Evolutionary conservation across 164 flowering plant genomes (phyloP), one percentile per base, ranked within the genome.

Genomic region (Saururus chinensis): DNA sequence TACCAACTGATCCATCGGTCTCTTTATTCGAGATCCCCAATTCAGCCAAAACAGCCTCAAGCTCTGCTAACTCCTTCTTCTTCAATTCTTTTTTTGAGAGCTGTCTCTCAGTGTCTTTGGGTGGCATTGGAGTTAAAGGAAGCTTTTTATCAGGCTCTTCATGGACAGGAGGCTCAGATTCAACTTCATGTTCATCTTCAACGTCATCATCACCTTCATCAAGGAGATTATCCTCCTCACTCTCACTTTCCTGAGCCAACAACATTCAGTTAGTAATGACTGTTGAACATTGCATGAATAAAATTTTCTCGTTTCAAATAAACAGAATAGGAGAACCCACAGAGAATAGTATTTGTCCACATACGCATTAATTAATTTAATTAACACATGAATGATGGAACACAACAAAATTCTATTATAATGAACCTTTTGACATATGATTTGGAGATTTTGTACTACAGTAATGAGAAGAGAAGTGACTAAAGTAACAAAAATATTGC

Each of bases 51-150:
- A 87, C 79, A 62, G 95, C 97, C 4, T 87, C 92, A 64, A 89
- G 92, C 61, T 89, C 97, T 53, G 76, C 97, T 67, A 89, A 87
- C 64, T 72, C 97, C 76, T 89, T 89, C 40, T 89, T 89, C 78
- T 80, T 90, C 77, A 80, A 42, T 68, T 90, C 97, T 74, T 90
- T 90, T 84, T 90, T 90, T 13, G 97, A 88, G 56, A 90, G 91
- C 77, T 90, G 97, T 68, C 88, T 85, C 65, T 87, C 97, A 19
- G 90, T 40, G 35, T 90, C 95, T 65, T 86, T 90, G 24, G 81
- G 80, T 20, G 75, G 70, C 40, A 63, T 37, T 66, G 85, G 9
- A 63, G 59, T 73, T 65, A 78, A 84, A 30, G 78, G 61, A 71
- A 75, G 70, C 72, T 76, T 84, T 75, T 77, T 66, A 25, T 64